Evolutionary conservation across 176 grass and related monocot genomes (phyloP).

Genomic region (Cymbopogon citratus): DNA sequence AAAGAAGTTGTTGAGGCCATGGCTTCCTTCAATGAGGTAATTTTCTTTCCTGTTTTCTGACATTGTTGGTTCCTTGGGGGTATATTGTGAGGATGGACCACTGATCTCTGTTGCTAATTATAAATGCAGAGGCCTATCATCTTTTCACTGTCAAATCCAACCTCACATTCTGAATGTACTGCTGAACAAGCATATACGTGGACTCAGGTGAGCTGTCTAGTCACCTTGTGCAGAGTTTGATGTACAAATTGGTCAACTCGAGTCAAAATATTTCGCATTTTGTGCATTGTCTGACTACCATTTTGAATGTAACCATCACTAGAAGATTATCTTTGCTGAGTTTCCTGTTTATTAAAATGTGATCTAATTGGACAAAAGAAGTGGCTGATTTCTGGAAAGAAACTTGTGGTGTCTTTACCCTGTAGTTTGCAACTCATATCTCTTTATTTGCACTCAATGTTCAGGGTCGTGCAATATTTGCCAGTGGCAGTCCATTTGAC

Average conservation of each 20-base stretch:
- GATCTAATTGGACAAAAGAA: background rate
- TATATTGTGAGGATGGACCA: background rate
- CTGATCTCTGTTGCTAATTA: background rate
- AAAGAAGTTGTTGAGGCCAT: constrained; percentile 85
- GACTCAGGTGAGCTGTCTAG: no score
- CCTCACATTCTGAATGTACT: no score
- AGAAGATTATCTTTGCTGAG: no score
- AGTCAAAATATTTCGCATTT: background rate
- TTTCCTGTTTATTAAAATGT: background rate
- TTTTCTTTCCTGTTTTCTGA: background rate
- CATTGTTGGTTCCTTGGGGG: constrained; percentile 6
- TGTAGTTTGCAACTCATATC: background rate
- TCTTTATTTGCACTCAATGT: constrained; percentile 33
- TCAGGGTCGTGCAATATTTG: constrained; percentile 89
- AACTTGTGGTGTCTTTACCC: background rate
- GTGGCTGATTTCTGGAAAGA: background rate
- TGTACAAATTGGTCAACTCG: background rate
- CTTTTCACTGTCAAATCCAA: no score
- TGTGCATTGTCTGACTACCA: no score
- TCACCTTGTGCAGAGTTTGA: background rate
- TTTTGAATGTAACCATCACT: background rate
- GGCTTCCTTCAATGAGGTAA: constrained; percentile 90
- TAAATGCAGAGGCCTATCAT: no score
- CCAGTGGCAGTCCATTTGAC: constrained; percentile 94
- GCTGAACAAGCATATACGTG: no score